Conservation (phyloP, 2,329 filamentous ascomycete genomes). For the Colletotrichum lentis region DNA sequence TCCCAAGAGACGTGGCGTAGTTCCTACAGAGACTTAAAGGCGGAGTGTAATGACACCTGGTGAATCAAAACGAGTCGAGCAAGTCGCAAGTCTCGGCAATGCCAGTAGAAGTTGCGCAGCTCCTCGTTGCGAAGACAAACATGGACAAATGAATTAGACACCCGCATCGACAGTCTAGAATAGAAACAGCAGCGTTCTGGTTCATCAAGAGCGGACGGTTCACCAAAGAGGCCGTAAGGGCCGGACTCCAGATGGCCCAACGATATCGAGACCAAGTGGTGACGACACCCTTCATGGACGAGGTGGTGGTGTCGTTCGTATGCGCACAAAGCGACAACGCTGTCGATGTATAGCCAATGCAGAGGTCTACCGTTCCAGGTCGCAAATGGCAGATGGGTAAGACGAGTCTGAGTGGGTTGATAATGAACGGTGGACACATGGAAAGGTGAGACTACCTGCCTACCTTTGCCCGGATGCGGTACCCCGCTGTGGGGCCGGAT, state of each 20-base stretch:
- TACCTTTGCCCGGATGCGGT: neutral
- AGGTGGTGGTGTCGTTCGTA: neutral
- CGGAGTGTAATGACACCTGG: too few relatives aligned
- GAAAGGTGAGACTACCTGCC: neutral
- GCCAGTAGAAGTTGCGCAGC: neutral
- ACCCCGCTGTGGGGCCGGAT: constrained; percentile 10
- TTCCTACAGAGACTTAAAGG: neutral
- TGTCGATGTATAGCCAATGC: constrained; percentile 7
- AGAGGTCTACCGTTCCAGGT: neutral
- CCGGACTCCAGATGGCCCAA: neutral
- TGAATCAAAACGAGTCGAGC: neutral
- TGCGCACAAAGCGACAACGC: neutral
- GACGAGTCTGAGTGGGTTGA: neutral
- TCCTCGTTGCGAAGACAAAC: neutral
- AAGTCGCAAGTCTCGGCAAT: neutral
- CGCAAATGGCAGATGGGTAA: neutral
- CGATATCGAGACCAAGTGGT: neutral
- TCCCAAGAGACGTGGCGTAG: neutral
- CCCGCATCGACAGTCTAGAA: neutral
- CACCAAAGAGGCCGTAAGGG: neutral
- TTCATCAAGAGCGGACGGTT: neutral
- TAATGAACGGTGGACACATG: neutral
- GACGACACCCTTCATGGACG: neutral
- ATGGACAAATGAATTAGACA: neutral
- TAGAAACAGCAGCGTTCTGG: neutral